Evolutionary conservation across 1,139 yeast species (phyloP).

Genomic region (Kurtzmaniella quercitrusa): DNA sequence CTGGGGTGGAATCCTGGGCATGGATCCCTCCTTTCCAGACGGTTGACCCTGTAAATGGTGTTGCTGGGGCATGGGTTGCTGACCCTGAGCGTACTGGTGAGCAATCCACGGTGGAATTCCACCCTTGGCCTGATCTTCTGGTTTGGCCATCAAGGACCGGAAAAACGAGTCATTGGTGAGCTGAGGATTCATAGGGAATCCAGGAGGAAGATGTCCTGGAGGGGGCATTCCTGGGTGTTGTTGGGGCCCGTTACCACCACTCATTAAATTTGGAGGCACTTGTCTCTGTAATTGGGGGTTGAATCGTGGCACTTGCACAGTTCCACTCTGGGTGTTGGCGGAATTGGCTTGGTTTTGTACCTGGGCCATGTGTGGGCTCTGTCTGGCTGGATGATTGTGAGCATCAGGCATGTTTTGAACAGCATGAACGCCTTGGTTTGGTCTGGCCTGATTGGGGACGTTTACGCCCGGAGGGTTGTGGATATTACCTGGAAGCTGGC

Average conservation of each 20-base stretch:
- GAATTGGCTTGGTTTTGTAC: neutral
- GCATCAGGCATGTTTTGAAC: neutral
- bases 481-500: neutral
- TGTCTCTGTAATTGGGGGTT: neutral
- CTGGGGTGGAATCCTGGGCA: neutral
- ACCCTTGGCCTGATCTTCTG: slow-evolving; percentile 12
- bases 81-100: neutral
- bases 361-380: slow-evolving; percentile 7
- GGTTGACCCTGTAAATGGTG: neutral
- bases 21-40: neutral
- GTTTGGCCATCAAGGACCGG: slow-evolving; percentile 46
- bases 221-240: slow-evolving; percentile 8
- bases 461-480: neutral
- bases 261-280: neutral
- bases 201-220: slow-evolving; percentile 6
- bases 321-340: neutral
- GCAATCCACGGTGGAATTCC: slow-evolving; percentile 24
- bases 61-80: slow-evolving; percentile 1
- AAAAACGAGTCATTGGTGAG: slow-evolving; percentile 47
- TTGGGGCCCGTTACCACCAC: neutral
- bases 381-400: slow-evolving; percentile 6
- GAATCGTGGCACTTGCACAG: slow-evolving; percentile 7
- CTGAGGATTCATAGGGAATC: slow-evolving; percentile 3
- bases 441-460: neutral
- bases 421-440: neutral